These are phyloP conservation scores for Chloridella minuta DNA, from an alignment of 352 stramenopile species.

Conservation along the genomic window DNA sequence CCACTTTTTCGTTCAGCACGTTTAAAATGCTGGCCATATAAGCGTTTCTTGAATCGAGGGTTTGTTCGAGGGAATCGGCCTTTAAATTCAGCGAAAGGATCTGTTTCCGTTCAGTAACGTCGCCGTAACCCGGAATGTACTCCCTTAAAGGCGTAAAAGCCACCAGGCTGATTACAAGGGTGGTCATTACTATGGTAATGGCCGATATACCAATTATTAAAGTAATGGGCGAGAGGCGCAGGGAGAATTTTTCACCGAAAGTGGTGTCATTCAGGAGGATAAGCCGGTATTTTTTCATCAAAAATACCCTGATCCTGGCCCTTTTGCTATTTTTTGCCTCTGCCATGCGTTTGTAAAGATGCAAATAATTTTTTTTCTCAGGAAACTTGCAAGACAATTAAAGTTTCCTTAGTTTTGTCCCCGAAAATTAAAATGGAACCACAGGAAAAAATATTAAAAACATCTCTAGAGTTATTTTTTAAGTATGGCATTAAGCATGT, in stretches of 20 bases:
- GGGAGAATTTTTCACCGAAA: background rate
- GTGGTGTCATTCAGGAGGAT: background rate
- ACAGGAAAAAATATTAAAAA: background rate
- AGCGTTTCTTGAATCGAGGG: background rate
- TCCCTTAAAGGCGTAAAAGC: background rate
- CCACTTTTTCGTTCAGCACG: background rate
- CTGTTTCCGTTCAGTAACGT: background rate
- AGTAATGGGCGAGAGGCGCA: background rate
- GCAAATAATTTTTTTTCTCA: background rate
- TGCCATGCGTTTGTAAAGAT: background rate
- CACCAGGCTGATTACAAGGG: background rate
- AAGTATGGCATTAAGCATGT: background rate
- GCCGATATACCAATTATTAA: background rate
- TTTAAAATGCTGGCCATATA: background rate
- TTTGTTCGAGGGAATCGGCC: background rate
- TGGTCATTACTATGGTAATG: background rate
- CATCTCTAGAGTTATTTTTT: background rate
- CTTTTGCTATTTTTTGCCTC: background rate
- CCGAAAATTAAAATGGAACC: background rate
- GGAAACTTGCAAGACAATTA: background rate
- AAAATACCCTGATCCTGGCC: background rate
- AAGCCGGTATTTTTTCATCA: background rate
- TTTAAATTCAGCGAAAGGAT: background rate
- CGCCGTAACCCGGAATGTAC: background rate
- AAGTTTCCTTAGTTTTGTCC: background rate